Conservation (phyloP, 2,329 filamentous ascomycete genomes). For the Xylaria polymorpha region DNA sequence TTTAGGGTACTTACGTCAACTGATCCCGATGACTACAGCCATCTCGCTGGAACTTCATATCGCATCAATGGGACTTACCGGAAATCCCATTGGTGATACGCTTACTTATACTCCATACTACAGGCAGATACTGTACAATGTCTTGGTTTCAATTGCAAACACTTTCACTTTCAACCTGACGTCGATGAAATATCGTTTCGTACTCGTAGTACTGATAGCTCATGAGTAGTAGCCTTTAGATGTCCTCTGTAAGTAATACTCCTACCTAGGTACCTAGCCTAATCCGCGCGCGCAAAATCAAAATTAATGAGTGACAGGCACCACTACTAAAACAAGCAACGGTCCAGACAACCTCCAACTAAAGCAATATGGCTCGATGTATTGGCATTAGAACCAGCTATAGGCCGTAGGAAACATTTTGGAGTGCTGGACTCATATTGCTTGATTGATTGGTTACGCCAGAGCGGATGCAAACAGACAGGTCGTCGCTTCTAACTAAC, state of each 20-base stretch:
- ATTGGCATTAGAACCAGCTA: neutral
- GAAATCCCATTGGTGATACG: neutral
- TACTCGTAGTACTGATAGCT: neutral
- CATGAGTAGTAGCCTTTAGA: neutral
- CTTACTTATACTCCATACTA: neutral
- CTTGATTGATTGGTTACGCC: neutral
- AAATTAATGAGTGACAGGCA: neutral
- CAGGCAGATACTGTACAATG: neutral
- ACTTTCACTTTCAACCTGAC: neutral
- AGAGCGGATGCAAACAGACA: neutral
- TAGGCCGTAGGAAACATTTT: neutral
- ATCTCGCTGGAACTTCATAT: neutral
- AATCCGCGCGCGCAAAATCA: neutral
- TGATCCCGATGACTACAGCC: conserved; percentile 8
- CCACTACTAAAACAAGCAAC: neutral
- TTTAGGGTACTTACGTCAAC: conserved; percentile 34
- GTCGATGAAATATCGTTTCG: neutral
- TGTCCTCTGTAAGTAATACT: neutral
- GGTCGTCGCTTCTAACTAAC: neutral
- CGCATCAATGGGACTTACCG: neutral
- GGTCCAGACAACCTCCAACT: no score
- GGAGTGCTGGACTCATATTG: neutral
- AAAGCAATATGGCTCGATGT: no score
- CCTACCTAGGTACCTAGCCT: neutral
- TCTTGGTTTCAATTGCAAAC: neutral